Base-by-base conservation (phyloP, 2,329 filamentous ascomycete genomes). In the Apiospora kogelbergensis region DNA sequence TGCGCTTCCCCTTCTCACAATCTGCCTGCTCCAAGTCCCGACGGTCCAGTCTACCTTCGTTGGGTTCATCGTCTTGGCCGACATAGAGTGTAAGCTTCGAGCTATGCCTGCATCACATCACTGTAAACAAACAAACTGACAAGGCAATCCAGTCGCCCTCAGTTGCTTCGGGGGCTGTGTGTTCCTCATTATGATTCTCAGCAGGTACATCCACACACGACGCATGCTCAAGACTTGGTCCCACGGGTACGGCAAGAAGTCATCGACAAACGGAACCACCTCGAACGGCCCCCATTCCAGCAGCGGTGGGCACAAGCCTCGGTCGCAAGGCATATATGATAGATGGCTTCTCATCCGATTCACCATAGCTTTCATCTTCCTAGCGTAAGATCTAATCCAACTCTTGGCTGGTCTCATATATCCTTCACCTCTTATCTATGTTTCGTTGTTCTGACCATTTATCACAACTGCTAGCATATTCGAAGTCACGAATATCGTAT, bases 301-400 rank as follows among this genome's bases (percentile, higher is more conserved):
- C 26, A 26, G 24, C 20, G 24, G 48, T 3, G 33, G 57, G 75
- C 44, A 22, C 22, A 26, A 11, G 13, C 63, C 22, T 63, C 73
- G 69, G 68, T 63, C 37, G 64, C 48, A 66, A 72, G 64, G 76
- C 33, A 83, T 84, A 11, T 85, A 85, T 71, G 82, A 85, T 71
- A 78, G 75, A 48, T 84, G 82, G 77, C 77, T 85, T 6, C 72
- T 85, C 6, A 75, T 81, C 7, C 81, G 84, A 11, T 85, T 85
- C 70, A 79, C 79, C 1, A 78, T 85, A 15, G 83, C 78, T 1
- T 84, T 84, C 68, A 68, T 81, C 3, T 77, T 82, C 13, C 72
- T 85, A 53, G 76, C 79, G 79, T 81, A 71, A 73, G 77, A 0
- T 67, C 37, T 33, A 7, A 30, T 67, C 37, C 40, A 10, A 30